These are phyloP conservation scores for Colletotrichum eleusines DNA, from an alignment of 2,329 filamentous ascomycete species.

Conservation along the genomic window DNA sequence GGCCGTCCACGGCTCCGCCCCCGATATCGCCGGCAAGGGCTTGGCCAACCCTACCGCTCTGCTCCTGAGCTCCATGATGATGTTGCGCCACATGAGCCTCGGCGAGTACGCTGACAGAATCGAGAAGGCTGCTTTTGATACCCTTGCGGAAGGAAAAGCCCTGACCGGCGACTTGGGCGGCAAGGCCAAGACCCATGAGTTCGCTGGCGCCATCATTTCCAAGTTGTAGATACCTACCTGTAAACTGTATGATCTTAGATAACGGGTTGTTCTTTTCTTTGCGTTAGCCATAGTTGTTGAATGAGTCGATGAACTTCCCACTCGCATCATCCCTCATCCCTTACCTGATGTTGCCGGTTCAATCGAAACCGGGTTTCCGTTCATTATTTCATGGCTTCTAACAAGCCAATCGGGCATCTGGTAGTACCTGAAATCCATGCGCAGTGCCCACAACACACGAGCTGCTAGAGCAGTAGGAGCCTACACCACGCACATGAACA, in stretches of 20 bases:
- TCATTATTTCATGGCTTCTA: too few species aligned
- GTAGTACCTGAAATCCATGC: neutral
- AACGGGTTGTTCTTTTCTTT: slow-evolving; percentile 38
- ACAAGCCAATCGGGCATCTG: neutral
- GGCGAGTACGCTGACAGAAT: slow-evolving; percentile 87
- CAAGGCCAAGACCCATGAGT: slow-evolving; percentile 96
- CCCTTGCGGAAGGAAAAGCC: slow-evolving; percentile 93
- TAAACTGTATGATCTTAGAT: slow-evolving; percentile 43
- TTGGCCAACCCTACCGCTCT: slow-evolving; percentile 98
- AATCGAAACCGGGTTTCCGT: neutral
- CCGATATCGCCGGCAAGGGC: slow-evolving; percentile 95
- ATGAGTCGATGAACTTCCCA: slow-evolving; percentile 40
- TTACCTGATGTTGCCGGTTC: too few species aligned
- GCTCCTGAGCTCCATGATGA: slow-evolving; percentile 97
- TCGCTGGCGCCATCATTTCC: slow-evolving; percentile 89
- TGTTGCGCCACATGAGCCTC: slow-evolving; percentile 98
- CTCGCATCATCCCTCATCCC: too few species aligned
- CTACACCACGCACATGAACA: neutral
- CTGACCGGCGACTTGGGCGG: slow-evolving; percentile 97
- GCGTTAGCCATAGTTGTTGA: slow-evolving; percentile 41
- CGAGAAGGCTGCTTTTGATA: slow-evolving; percentile 95
- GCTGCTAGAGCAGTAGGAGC: neutral
- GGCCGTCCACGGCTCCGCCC: slow-evolving; percentile 96
- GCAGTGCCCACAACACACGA: neutral
- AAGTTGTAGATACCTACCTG: slow-evolving; percentile 63